A percentile compares a stretch with the other conserved stretches of the same genome.
Evolutionary conservation across 2,329 filamentous ascomycete genomes (phyloP).

Genomic region (Paracorniculantispora psalliotae): DNA sequence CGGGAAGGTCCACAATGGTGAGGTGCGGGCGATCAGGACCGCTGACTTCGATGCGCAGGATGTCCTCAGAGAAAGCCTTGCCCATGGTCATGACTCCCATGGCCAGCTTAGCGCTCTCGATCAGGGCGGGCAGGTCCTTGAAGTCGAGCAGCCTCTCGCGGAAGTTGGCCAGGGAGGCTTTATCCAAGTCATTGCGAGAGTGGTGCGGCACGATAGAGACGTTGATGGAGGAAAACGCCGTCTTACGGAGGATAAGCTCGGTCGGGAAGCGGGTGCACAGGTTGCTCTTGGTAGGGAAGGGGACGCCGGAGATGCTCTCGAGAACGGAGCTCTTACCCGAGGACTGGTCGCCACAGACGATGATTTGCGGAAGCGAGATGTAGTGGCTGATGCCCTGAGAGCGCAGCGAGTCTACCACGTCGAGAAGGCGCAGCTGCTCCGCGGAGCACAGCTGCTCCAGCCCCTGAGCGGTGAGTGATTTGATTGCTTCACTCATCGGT

Average conservation of each 20-base stretch:
- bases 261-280: constrained; percentile 54
- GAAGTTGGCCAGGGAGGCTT: not conserved
- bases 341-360: constrained; percentile 52
- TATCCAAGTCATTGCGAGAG: not conserved
- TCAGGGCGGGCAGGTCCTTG: constrained; percentile 36
- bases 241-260: constrained; percentile 44
- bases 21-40: constrained; percentile 28
- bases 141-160: constrained; percentile 27
- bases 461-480: not conserved
- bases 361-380: constrained; percentile 39
- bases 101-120: constrained; percentile 40
- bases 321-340: constrained; percentile 54
- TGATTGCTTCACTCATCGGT: no score
- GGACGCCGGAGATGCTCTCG: constrained; percentile 50
- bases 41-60: constrained; percentile 22
- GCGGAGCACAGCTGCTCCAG: not conserved
- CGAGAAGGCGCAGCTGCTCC: constrained; percentile 25
- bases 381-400: constrained; percentile 30
- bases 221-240: constrained; percentile 15
- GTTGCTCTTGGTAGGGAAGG: constrained; percentile 46
- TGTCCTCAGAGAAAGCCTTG: constrained; percentile 18
- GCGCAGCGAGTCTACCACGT: constrained; percentile 32
- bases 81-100: constrained; percentile 35
- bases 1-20: constrained; percentile 44
- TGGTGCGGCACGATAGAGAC: constrained; percentile 19